Evolutionary conservation across 1,284 basidiomycete genomes (phyloP).

Genomic region (Trichosporon faecale): DNA sequence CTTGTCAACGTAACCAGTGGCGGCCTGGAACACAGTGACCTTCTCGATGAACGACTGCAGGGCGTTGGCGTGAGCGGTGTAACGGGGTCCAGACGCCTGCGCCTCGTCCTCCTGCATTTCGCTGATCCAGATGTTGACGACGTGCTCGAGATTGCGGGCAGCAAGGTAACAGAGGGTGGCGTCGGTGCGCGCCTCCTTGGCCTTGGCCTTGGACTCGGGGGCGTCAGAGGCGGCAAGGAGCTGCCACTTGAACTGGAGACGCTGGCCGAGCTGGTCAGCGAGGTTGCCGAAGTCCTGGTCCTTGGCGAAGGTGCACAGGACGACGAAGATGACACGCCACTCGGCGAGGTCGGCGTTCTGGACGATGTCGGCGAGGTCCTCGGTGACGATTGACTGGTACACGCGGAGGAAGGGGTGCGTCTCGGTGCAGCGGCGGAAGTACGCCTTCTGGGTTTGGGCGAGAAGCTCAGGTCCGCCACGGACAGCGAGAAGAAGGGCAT

Average conservation of each 20-base stretch:
- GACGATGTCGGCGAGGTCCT: conserved; percentile 87
- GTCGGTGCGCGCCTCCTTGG: conserved; percentile 71
- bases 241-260: conserved; percentile 79
- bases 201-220: conserved; percentile 53
- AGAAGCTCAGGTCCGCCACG: conserved; percentile 88
- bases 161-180: conserved; percentile 91
- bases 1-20: conserved; percentile 79
- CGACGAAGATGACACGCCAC: conserved; percentile 97
- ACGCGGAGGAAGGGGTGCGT: conserved; percentile 84
- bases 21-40: conserved; percentile 87
- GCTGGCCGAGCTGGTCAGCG: conserved; percentile 85
- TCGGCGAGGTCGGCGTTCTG: conserved; percentile 92
- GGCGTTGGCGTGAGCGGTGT: conserved; percentile 82
- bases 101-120: conserved; percentile 86
- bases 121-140: conserved; percentile 89
- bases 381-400: conserved; percentile 90
- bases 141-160: conserved; percentile 80
- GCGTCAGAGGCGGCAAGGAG: conserved; percentile 58
- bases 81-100: conserved; percentile 57
- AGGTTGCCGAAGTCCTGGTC: conserved; percentile 79
- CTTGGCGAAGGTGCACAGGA: conserved; percentile 89
- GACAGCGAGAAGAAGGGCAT: conserved; percentile 89
- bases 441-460: conserved; percentile 83
- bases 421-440: conserved; percentile 79
- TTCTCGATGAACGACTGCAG: conserved; percentile 96